Conservation (phyloP, 164 flowering plant species). For the Sedum album region DNA sequence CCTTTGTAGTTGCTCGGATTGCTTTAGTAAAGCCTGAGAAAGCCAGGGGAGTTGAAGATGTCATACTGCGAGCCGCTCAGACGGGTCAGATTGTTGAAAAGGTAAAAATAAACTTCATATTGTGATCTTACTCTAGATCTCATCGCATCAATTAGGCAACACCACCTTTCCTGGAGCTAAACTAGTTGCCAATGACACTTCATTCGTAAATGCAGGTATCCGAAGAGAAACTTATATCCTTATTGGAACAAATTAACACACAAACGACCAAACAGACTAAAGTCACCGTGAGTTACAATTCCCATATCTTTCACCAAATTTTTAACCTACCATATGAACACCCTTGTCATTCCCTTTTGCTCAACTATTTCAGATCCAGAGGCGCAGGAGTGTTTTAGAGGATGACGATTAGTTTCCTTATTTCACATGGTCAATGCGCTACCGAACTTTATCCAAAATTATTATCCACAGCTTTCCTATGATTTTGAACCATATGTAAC, state of each 20-base stretch:
- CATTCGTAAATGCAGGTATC: slow-evolving; percentile 40
- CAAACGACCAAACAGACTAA: slow-evolving; percentile 91
- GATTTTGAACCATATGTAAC: background rate
- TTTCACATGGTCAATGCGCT: background rate
- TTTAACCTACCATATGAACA: background rate
- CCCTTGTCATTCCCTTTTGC: too few species aligned
- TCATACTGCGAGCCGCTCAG: too few species aligned
- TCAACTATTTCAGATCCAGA: too few species aligned
- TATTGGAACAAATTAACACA: too few species aligned
- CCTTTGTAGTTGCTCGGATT: slow-evolving; percentile 64
- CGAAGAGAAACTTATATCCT: too few species aligned
- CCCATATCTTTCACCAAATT: background rate
- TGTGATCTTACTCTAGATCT: background rate
- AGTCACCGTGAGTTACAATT: slow-evolving; percentile 66
- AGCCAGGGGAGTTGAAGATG: too few species aligned
- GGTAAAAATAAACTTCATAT: slow-evolving; percentile 30
- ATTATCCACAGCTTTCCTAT: background rate
- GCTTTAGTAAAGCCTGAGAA: too few species aligned
- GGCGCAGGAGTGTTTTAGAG: too few species aligned
- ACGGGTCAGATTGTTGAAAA: slow-evolving; percentile 90
- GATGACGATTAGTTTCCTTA: too few species aligned
- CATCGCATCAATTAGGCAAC: background rate
- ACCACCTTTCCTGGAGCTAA: background rate
- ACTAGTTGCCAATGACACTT: background rate
- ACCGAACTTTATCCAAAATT: slow-evolving; percentile 37